Base-by-base conservation (phyloP, 1,139 yeast genomes). In the Kazachstania sp. region DNA sequence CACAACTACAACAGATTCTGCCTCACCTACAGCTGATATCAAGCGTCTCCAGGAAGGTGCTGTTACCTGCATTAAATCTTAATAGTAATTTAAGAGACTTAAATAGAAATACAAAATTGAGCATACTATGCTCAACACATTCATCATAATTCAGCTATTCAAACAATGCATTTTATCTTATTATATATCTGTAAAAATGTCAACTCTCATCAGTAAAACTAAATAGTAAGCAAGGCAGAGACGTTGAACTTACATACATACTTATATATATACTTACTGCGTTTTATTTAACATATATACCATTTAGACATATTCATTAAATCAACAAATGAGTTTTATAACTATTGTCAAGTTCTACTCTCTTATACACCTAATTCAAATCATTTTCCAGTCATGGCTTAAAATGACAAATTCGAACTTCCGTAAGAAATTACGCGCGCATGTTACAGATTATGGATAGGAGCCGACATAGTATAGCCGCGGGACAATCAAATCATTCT, bases 21-120 rank as follows among this genome's bases (percentile, higher is more conserved):
- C 20, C 4, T n/a, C 26, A 35, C 8, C 37, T 16, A 26, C 39
- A 3, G 49, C 65, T 20, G 83, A 80, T 50, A 56, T 82, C 45
- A 67, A 73, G 49, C 72, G 86, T 51, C 73, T 84, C 45, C 67
- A 78, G 54, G 86, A 83, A 57, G 90, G 92, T 31, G 72, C 92
- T 37, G 75, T 79, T 49, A 82, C 73, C 56, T 84, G 94, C 71
- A 83, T 84, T 51, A 76, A 77, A 58, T 77, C 81, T 20, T 73
- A 57, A 51, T 23, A n/a, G 13, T n/a, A 39, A 9, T 16, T 39
- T 23, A 23, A 29, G 9, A 18, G n/a, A 30, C 31, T 32, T 26
- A 15, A 15, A 23, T 7, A 23, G 9, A 23, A 23, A 23, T 7
- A 23, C 28, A n/a, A n/a, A n/a, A n/a, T n/a, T 23, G 28, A 4